Evolutionary conservation across 495 filamentous ascomycete genomes (phyloP).

Genomic region (Neurospora tetraspora): DNA sequence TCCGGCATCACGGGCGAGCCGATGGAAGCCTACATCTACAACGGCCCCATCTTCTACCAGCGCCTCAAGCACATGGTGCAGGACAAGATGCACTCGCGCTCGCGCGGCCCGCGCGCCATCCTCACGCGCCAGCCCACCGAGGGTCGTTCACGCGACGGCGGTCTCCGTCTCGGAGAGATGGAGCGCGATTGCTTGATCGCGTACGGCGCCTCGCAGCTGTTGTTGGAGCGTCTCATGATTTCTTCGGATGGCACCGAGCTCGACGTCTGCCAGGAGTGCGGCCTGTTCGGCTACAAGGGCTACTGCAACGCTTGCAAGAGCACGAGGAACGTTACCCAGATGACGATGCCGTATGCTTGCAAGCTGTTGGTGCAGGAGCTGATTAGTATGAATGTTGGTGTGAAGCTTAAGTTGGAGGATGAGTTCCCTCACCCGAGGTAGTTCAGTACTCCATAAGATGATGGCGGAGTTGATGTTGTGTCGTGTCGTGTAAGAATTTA

Average conservation of each 20-base stretch:
- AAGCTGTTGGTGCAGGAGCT: slow-evolving; percentile 96
- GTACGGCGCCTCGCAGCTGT: slow-evolving; percentile 84
- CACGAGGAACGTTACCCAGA: slow-evolving; percentile 66
- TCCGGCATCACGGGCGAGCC: slow-evolving; percentile 91
- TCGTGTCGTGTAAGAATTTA: neutral
- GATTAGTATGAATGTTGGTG: slow-evolving; percentile 94
- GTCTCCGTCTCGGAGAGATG: slow-evolving; percentile 95
- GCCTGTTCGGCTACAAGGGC: slow-evolving; percentile 86
- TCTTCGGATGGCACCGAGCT: slow-evolving; percentile 82
- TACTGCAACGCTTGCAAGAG: slow-evolving; percentile 89
- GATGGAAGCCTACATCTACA: slow-evolving; percentile 93
- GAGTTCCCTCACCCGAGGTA: slow-evolving; percentile 62
- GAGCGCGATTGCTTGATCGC: slow-evolving; percentile 96
- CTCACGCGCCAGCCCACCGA: slow-evolving; percentile 95
- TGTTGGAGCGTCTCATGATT: slow-evolving; percentile 91
- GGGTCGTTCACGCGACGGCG: slow-evolving; percentile 84
- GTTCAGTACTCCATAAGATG: neutral
- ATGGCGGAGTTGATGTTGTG: neutral
- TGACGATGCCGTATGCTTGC: slow-evolving; percentile 98
- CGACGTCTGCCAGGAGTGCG: slow-evolving; percentile 86
- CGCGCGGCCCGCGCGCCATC: slow-evolving; percentile 79
- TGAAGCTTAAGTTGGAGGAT: slow-evolving; percentile 75
- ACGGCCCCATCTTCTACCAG: slow-evolving; percentile 98
- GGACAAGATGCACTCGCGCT: slow-evolving; percentile 97
- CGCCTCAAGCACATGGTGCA: slow-evolving; percentile 99